phyloP scores from a whole-genome alignment of 768 basidiomycete species.

The Calocybe cyanea region DNA sequence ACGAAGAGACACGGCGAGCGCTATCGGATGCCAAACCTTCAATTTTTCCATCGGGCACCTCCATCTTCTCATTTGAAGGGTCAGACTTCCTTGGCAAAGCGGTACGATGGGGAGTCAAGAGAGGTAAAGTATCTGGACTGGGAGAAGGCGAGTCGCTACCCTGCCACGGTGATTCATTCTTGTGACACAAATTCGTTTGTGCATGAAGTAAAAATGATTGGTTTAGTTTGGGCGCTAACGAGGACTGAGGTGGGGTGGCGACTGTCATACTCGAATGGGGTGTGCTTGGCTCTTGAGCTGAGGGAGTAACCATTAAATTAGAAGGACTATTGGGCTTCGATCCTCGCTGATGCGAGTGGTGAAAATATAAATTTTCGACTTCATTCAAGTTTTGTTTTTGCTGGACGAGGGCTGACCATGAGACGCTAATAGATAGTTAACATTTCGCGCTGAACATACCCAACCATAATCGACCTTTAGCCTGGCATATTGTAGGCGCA shows the following conservation, averaged over 20 bases:
- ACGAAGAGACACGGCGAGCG: constrained; percentile 1
- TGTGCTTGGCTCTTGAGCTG: constrained; percentile 17
- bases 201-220: constrained; percentile 10
- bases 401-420: constrained; percentile 30
- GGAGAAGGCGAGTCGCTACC: constrained; percentile 1
- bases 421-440: neutral
- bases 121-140: constrained; percentile 1
- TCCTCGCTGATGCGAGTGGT: constrained; percentile 55
- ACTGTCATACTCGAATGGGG: constrained; percentile 11
- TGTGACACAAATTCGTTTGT: constrained; percentile 4
- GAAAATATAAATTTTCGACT: constrained; percentile 81
- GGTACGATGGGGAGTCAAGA: neutral
- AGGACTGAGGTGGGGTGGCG: constrained; percentile 20
- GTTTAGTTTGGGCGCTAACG: constrained; percentile 24
- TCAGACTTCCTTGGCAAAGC: no score
- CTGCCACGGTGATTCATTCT: constrained; percentile 1
- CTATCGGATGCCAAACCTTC: no score
- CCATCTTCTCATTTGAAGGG: neutral
- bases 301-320: no score
- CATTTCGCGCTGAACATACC: constrained; percentile 39
- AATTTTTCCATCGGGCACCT: constrained; percentile 12
- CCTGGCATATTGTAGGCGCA: constrained; percentile 72
- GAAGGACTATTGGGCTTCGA: constrained; percentile 26
- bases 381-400: constrained; percentile 78
- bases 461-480: constrained; percentile 81